Base-by-base conservation (phyloP, 331 rosid species). In the Rhamnella rubrinervis region DNA sequence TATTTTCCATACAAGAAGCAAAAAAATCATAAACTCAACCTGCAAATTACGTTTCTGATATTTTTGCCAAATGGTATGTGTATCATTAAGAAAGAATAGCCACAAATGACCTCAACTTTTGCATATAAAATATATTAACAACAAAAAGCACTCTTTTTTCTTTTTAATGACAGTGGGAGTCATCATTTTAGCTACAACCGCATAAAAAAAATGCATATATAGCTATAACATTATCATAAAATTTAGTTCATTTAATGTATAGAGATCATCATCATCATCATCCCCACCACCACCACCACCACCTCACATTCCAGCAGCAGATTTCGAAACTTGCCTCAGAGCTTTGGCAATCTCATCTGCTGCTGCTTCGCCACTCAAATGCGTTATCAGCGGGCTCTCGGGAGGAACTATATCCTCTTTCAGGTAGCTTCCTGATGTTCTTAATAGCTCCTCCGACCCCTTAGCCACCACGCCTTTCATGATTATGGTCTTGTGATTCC, bases 401-500 rank as follows among this genome's bases (percentile, higher is more conserved):
- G 74, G 72, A 12, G 96, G 95, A 13, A 92, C 92, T 18, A 86
- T 71, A 62, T 92, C 98, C 9, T 81, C 95, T 65, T 81, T 89
- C 1, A 66, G 83, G 60, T 85, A 89, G 74, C 96, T 92, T 72
- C 92, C 98, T 13, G 87, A 71, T 68, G 95, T 79, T 84, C 96
- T 77, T 20, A 85, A 87, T 44, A 75, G 77, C 65, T 77, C 87
- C 59, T 92, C 95, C 59, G 98, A 92, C 39, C 92, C 95, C 57
- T 81, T 84, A 26, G 76, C 49, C 18, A 80, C 87, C 60, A 78
- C 78, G 8, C 87, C 96, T 72, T 89, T 92, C 89, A 92, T 62
- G 69, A 92, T 87, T 74, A 92, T 74, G 61, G 95, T 87, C 84
- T 86, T 89, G 75, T 92, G 96, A 66, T 90, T 84, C 81, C 98